Percentiles rank a stretch among this genome's conserved stretches.
Evolutionary conservation across 2,329 filamentous ascomycete genomes (phyloP).

Genomic region (Claviceps capensis): DNA sequence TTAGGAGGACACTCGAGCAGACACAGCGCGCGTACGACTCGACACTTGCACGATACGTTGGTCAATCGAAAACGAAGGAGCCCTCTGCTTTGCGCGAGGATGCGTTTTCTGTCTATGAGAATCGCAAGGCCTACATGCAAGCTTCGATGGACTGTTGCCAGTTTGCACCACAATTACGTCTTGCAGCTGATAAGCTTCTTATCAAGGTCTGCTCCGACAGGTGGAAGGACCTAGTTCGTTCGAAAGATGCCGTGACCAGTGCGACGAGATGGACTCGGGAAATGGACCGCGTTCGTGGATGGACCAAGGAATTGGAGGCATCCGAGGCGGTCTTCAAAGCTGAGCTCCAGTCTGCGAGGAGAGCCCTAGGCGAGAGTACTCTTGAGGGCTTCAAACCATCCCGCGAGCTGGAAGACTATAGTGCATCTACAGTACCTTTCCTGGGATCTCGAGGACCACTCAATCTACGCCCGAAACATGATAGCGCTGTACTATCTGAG

Average conservation of each 20-base stretch:
- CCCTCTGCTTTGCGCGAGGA: conserved; percentile 83
- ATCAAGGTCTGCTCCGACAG: conserved; percentile 76
- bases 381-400: conserved; percentile 63
- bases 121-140: conserved; percentile 78
- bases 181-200: conserved; percentile 72
- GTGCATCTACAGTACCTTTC: conserved; percentile 77
- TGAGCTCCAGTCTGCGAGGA: conserved; percentile 65
- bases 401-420: conserved; percentile 86
- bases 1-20: conserved; percentile 58
- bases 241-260: conserved; percentile 49
- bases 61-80: conserved; percentile 87
- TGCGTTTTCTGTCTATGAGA: conserved; percentile 89
- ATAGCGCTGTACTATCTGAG: conserved; percentile 44
- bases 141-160: conserved; percentile 90
- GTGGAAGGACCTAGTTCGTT: conserved; percentile 71
- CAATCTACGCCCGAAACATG: conserved; percentile 40
- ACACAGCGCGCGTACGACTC: conserved; percentile 77
- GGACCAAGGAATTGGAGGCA: conserved; percentile 87
- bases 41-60: conserved; percentile 66
- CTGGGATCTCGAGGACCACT: conserved; percentile 59
- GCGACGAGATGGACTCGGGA: conserved; percentile 60
- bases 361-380: conserved; percentile 68
- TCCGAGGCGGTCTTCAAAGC: conserved; percentile 72
- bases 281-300: conserved; percentile 83
- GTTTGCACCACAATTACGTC: conserved; percentile 71